phyloP scores from a whole-genome alignment of 768 basidiomycete genomes.

The Psilocybe azurescens region DNA sequence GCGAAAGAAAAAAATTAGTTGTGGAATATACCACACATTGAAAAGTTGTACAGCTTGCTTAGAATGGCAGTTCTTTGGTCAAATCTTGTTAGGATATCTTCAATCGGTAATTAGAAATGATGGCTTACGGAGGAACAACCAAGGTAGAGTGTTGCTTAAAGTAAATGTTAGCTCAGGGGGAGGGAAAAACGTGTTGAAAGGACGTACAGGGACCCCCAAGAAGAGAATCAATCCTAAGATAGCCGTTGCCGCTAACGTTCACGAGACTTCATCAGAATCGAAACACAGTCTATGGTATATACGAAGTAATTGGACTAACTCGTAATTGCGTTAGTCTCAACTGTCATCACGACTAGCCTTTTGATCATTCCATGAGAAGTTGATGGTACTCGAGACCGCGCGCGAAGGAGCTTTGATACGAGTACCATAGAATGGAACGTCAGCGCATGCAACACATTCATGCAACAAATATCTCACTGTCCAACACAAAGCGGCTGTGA shows the following conservation, averaged over 20 bases:
- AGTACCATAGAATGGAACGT: neutral
- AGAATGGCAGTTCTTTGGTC: neutral
- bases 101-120: neutral
- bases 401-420: constrained; percentile 1
- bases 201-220: constrained; percentile 11
- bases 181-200: neutral
- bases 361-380: constrained; percentile 14
- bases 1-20: neutral
- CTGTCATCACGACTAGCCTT: constrained; percentile 2
- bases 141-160: constrained; percentile 6
- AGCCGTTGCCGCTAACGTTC: neutral
- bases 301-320: neutral
- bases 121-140: constrained; percentile 13
- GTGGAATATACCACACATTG: neutral
- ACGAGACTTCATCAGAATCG: neutral
- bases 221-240: constrained; percentile 12
- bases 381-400: constrained; percentile 1
- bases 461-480: neutral
- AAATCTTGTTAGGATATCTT: neutral
- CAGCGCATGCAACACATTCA: too few relatives aligned
- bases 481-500: constrained; percentile 9
- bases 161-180: neutral
- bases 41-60: neutral
- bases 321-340: constrained; percentile 13
- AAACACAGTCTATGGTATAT: neutral